Percentiles rank a stretch among this genome's conserved stretches.
Evolutionary conservation across 2,329 filamentous ascomycete genomes (phyloP).

Genomic region (Cyanodermella asteris): DNA sequence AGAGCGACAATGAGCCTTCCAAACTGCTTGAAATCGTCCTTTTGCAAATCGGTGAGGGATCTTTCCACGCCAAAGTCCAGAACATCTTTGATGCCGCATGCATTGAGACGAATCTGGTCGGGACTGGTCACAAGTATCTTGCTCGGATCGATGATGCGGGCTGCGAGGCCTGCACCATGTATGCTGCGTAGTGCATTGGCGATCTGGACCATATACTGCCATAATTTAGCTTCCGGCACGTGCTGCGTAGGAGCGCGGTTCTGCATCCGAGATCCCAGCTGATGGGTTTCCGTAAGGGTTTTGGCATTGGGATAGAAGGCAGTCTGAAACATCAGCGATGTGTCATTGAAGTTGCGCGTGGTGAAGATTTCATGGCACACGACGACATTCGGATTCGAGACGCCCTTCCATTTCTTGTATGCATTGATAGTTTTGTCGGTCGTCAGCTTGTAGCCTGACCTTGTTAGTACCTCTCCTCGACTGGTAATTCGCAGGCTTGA

Average conservation of each 20-base stretch:
- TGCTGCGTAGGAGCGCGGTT: constrained; percentile 25
- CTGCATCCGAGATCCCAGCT: constrained; percentile 15
- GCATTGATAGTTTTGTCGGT: constrained; percentile 75
- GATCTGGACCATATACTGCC: constrained; percentile 84
- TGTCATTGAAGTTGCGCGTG: constrained; percentile 77
- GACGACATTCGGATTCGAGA: constrained; percentile 64
- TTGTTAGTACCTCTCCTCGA: too few species aligned
- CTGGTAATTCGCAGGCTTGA: too few species aligned
- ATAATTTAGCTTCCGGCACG: constrained; percentile 54
- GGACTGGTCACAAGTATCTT: constrained; percentile 83
- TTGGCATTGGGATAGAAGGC: constrained; percentile 85
- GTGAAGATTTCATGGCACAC: constrained; percentile 84
- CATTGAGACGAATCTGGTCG: constrained; percentile 70
- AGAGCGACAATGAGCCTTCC: constrained; percentile 69
- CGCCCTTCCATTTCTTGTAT: constrained; percentile 72
- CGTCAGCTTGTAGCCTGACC: constrained; percentile 54
- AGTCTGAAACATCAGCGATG: constrained; percentile 80
- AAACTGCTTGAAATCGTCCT: constrained; percentile 69
- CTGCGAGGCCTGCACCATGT: constrained; percentile 60
- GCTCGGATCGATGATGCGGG: constrained; percentile 63
- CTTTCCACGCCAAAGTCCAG: constrained; percentile 55
- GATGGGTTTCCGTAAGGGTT: constrained; percentile 65
- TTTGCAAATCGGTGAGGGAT: constrained; percentile 54
- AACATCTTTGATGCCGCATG: constrained; percentile 76
- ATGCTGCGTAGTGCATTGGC: constrained; percentile 72